Evolutionary conservation across 441 rosid genomes (phyloP).

Genomic region (Oxalis stricta): DNA sequence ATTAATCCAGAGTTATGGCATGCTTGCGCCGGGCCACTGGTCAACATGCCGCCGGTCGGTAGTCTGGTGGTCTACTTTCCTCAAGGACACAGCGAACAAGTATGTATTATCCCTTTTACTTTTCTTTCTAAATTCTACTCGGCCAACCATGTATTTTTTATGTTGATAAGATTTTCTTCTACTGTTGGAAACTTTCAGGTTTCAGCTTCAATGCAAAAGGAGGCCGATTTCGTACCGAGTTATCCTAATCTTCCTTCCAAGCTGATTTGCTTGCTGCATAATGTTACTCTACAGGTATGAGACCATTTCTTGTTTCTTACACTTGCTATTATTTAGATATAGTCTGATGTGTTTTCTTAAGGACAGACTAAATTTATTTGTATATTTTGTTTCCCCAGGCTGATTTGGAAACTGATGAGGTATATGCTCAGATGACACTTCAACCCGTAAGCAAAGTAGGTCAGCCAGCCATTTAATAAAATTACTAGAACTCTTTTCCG

Average conservation of each 20-base stretch:
- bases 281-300: conserved; percentile 75
- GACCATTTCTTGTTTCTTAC: conserved; percentile 5
- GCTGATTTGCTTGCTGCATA: conserved; percentile 86
- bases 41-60: conserved; percentile 82
- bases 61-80: conserved; percentile 97
- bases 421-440: conserved; percentile 97
- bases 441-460: conserved; percentile 83
- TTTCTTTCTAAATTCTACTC: conserved; percentile 6
- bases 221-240: conserved; percentile 69
- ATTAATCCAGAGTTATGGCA: conserved; percentile 95
- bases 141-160: no score
- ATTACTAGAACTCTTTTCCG: not conserved
- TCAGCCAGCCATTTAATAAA: conserved; percentile 18
- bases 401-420: conserved; percentile 86
- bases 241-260: conserved; percentile 90
- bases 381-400: conserved; percentile 48
- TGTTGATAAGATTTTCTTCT: conserved; percentile 5
- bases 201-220: conserved; percentile 93
- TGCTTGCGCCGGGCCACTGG: conserved; percentile 96
- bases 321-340: no score
- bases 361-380: conserved; percentile 1
- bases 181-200: conserved; percentile 34
- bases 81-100: conserved; percentile 99
- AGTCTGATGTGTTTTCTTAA: not conserved
- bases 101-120: conserved; percentile 17